phyloP scores from a whole-genome alignment of 1,284 basidiomycete genomes.

The Meira nashicola region DNA sequence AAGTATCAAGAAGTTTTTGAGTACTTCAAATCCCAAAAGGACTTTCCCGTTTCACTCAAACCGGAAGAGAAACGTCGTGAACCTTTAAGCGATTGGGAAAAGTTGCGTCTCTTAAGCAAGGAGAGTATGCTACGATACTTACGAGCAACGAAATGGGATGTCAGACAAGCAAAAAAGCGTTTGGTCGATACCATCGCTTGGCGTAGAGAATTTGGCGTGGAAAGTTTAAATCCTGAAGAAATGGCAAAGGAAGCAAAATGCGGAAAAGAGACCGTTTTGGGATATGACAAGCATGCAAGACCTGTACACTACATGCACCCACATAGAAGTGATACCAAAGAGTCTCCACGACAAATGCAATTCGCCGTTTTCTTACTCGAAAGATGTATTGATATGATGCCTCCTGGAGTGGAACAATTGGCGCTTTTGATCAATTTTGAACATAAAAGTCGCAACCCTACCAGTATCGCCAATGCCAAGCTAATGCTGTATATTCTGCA shows the following conservation, averaged over 20 bases:
- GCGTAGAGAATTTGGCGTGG: conserved; percentile 54
- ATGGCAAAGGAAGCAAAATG: conserved; percentile 50
- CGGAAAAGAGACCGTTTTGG: conserved; percentile 54
- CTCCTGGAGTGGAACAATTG: conserved; percentile 51
- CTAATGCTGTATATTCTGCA: conserved; percentile 52
- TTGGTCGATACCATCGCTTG: conserved; percentile 53
- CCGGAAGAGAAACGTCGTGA: conserved; percentile 15
- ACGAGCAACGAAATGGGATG: conserved; percentile 54
- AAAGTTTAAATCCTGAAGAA: conserved; percentile 44
- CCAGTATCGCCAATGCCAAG: conserved; percentile 38
- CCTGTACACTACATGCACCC: conserved; percentile 55
- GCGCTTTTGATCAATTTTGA: conserved; percentile 45
- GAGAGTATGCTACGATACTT: conserved; percentile 53
- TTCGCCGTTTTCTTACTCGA: conserved; percentile 55
- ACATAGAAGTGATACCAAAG: conserved; percentile 46
- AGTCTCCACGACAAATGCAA: conserved; percentile 52
- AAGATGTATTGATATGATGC: conserved; percentile 52
- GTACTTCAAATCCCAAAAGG: conserved; percentile 27
- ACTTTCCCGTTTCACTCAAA: conserved; percentile 32
- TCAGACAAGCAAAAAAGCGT: conserved; percentile 45
- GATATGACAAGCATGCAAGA: conserved; percentile 52
- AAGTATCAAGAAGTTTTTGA: conserved; percentile 36
- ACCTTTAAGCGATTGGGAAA: conserved; percentile 49
- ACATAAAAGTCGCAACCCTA: conserved; percentile 40
- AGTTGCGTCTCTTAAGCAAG: conserved; percentile 42